These are phyloP conservation scores for Bruguiera sexangula DNA, from an alignment of 345 rosid genomes.

Conservation along the genomic window DNA sequence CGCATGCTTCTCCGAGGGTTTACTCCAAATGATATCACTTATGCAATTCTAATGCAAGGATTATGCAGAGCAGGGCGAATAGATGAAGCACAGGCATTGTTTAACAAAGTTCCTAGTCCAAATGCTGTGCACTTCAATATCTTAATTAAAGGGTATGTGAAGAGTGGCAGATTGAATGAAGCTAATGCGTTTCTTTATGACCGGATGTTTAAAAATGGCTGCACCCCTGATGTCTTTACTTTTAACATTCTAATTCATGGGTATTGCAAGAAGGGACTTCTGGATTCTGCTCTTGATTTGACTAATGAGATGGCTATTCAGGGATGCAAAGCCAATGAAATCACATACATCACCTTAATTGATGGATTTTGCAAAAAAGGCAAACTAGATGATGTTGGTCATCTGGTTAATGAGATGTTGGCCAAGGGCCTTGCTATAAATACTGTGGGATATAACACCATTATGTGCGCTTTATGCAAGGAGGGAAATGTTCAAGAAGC, in stretches of 20 bases:
- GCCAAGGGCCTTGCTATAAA: slow-evolving; percentile 54
- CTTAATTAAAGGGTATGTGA: slow-evolving; percentile 68
- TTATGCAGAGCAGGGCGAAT: slow-evolving; percentile 58
- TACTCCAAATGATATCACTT: slow-evolving; percentile 58
- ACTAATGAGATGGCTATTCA: slow-evolving; percentile 43
- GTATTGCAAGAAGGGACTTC: slow-evolving; percentile 60
- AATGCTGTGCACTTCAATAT: slow-evolving; percentile 58
- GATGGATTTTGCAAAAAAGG: slow-evolving; percentile 72
- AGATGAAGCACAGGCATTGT: slow-evolving; percentile 67
- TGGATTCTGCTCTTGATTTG: slow-evolving; percentile 58
- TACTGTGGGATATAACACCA: slow-evolving; percentile 68
- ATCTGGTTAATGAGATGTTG: slow-evolving; percentile 49
- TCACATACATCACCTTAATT: slow-evolving; percentile 60
- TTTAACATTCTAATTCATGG: slow-evolving; percentile 64
- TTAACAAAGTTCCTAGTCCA: slow-evolving; percentile 43
- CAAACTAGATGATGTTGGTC: slow-evolving; percentile 44
- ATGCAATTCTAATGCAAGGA: slow-evolving; percentile 63
- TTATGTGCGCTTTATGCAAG: slow-evolving; percentile 63
- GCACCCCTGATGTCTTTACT: slow-evolving; percentile 55
- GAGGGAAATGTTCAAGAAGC: slow-evolving; percentile 54
- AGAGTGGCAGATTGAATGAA: slow-evolving; percentile 53
- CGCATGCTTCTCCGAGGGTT: slow-evolving; percentile 77
- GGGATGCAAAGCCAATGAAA: slow-evolving; percentile 60
- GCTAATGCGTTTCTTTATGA: slow-evolving; percentile 49
- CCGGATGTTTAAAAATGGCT: slow-evolving; percentile 33